A percentile compares a stretch with the other conserved stretches of the same genome.
phyloP scores from a whole-genome alignment of 805 yeast genomes.

The Wickerhamiella kurtzmanii region DNA sequence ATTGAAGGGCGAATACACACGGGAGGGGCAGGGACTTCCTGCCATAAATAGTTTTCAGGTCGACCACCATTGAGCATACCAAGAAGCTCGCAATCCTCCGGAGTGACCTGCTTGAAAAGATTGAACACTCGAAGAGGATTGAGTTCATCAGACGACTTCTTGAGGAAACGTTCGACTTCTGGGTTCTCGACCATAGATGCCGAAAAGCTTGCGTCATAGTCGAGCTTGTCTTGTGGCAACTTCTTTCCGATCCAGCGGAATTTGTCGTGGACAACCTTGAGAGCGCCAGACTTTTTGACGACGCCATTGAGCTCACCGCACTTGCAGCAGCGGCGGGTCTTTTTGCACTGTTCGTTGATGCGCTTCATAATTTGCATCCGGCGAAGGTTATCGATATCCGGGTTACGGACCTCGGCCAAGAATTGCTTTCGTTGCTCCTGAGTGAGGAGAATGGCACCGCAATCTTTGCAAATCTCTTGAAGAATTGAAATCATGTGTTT shows the following conservation, averaged over 20 bases:
- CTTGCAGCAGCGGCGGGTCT: slow-evolving; percentile 76
- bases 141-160: slow-evolving; percentile 81
- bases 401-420: slow-evolving; percentile 67
- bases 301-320: slow-evolving; percentile 92
- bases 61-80: slow-evolving; percentile 88
- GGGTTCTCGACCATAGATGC: slow-evolving; percentile 64
- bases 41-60: slow-evolving; percentile 94
- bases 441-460: slow-evolving; percentile 65
- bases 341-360: slow-evolving; percentile 83
- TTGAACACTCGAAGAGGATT: slow-evolving; percentile 84
- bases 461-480: slow-evolving; percentile 81
- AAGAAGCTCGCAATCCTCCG: slow-evolving; percentile 80
- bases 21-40: slow-evolving; percentile 96
- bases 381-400: slow-evolving; percentile 78
- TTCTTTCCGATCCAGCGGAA: slow-evolving; percentile 93
- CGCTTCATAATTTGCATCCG: slow-evolving; percentile 79
- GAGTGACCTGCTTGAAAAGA: slow-evolving; percentile 70
- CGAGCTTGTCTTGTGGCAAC: slow-evolving; percentile 64
- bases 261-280: slow-evolving; percentile 89
- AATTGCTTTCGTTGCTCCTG: slow-evolving; percentile 59
- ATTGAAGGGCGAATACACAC: slow-evolving; percentile 98
- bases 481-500: slow-evolving; percentile 77
- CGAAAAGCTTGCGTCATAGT: slow-evolving; percentile 80
- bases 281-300: slow-evolving; percentile 92
- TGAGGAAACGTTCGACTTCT: slow-evolving; percentile 75